Base-by-base conservation (phyloP, 176 grass and related monocot species). In the Poa pratensis region DNA sequence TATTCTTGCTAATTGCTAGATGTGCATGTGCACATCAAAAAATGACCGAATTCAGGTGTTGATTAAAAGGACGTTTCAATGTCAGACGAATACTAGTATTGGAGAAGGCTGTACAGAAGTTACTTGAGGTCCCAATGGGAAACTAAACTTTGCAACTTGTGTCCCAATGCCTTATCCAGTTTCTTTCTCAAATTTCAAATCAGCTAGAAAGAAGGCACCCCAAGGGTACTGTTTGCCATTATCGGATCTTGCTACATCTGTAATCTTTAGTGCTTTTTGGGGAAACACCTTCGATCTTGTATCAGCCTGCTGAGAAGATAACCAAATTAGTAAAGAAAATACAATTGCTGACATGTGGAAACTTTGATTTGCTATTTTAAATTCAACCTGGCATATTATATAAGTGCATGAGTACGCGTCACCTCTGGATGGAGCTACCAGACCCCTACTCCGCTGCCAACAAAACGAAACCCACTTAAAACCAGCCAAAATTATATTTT, bases 361-460 rank as follows among this genome's bases (percentile, higher is more conserved):
- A 35, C 4, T 4, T 35, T 35, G 4, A 35, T 35, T 35, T 35
- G 1, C 34, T 35, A 0, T 35, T 35, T 35, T 4, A 35, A 3
- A 35, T 35, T 35, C 34, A 35, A 35, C 34, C 34, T 35, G 34
- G 34, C 34, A 1, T 35, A 35, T 5, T 35, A 4, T 35, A 35
- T 35, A 35, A 35, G 34, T 35, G 3, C 34, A 35, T 35, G 4
- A 35, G 34, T 35, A 35, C 4, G 34, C 34, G 39, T 40, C 7
- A 40, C 39, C 39, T 88, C 84, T 20, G 96, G 96, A 90, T 98
- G 93, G 73, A 98, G 96, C 45, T 95, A 74, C 69, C 96, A 85
- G 11, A 27, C 10, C 59, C 57, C 10, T 9, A 27, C 23, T 62
- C 22, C 57, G 26, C 59, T 14, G 23, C 59, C 59, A 78, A 75